A percentile compares a stretch with the other conserved stretches of the same genome.
These are phyloP conservation scores for Theileria annulata DNA, from an alignment of 169 alveolate genomes.

Conservation along the genomic window DNA sequence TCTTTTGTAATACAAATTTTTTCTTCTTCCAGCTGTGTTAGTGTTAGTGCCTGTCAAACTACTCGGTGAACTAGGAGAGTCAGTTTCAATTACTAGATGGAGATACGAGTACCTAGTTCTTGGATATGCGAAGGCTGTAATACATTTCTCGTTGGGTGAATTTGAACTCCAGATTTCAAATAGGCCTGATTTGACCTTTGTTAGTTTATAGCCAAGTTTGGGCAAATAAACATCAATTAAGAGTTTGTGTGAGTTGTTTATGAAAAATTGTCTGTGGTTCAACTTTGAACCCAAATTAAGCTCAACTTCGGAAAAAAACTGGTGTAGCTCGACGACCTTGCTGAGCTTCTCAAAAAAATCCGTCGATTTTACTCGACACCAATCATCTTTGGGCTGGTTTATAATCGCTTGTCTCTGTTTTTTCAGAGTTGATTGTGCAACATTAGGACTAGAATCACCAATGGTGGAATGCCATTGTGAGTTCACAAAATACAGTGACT, in stretches of 20 bases:
- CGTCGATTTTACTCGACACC: background rate
- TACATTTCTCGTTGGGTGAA: background rate
- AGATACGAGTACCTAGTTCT: background rate
- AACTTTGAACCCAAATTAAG: background rate
- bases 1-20: background rate
- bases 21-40: background rate
- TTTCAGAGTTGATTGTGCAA: background rate
- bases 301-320: background rate
- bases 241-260: conserved; percentile 2
- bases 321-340: background rate
- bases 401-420: background rate
- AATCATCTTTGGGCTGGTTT: background rate
- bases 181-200: background rate
- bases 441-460: background rate
- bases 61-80: background rate
- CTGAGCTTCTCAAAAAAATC: background rate
- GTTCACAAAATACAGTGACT: background rate
- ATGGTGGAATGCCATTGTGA: background rate
- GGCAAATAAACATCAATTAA: conserved; percentile 5
- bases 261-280: background rate
- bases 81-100: conserved; percentile 10
- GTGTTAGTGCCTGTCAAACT: background rate
- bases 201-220: background rate
- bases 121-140: conserved; percentile 13
- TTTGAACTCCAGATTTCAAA: background rate